phyloP scores from a whole-genome alignment of 768 basidiomycete species.

The Psilocybe subaeruginosa region DNA sequence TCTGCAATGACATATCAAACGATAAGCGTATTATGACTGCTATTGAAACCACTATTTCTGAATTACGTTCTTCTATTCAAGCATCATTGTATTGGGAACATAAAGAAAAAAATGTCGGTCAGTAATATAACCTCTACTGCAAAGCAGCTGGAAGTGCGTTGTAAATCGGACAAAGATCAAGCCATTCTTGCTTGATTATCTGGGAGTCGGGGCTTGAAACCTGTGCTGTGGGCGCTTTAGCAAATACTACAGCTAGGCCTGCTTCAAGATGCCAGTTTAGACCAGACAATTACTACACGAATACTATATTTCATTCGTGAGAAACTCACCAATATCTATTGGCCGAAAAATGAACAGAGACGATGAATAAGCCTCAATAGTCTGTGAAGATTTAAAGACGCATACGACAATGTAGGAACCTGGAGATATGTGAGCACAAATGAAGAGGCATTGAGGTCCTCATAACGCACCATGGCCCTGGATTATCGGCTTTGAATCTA shows the following conservation, averaged over 20 bases:
- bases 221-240: constrained; percentile 29
- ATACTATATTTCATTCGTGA: background rate
- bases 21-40: too few species aligned
- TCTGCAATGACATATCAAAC: too few species aligned
- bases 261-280: constrained; percentile 7
- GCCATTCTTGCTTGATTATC: constrained; percentile 27
- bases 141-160: constrained; percentile 16
- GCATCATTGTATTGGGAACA: too few species aligned
- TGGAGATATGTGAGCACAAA: background rate
- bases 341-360: too few species aligned
- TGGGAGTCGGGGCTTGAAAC: constrained; percentile 18
- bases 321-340: background rate
- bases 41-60: too few species aligned
- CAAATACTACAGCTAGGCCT: constrained; percentile 42
- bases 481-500: constrained; percentile 5
- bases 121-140: background rate
- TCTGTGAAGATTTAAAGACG: background rate
- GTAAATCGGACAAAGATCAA: constrained; percentile 34
- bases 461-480: constrained; percentile 4
- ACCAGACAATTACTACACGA: background rate
- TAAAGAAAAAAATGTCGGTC: too few species aligned
- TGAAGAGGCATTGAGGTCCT: background rate
- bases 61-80: too few species aligned
- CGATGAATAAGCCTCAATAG: too few species aligned
- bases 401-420: background rate